Evolutionary conservation across 305 asterid genomes (phyloP), one percentile per base, ranked within the genome.

Genomic region (Striga hermonthica): DNA sequence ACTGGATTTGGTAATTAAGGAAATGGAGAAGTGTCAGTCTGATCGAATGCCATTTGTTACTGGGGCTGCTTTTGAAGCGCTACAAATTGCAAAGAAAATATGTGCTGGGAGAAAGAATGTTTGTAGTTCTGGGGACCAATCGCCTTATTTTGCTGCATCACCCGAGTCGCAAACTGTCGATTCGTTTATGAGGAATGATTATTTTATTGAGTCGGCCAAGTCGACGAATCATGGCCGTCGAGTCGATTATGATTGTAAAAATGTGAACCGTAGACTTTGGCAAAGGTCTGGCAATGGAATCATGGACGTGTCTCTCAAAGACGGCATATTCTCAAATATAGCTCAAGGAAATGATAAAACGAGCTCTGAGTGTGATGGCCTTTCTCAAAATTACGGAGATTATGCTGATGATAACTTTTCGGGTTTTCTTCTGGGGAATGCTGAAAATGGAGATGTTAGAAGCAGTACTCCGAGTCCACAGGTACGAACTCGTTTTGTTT

Each of bases 1-100:
- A 67, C 12, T 90, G 73, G 86, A 74, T 54, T 65, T 74, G 77
- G 80, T 93, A 61, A 84, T 86, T 37, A 78, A 79, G 78, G 99
- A 82, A 73, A 86, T 94, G 95, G 95, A 90, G 72, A 85, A 73
- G 66, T 90, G 97, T 55, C 96, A 88, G 71, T 77, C 76, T 57
- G 96, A 84, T 69, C 83, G 89, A 64, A 84, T 90, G 95, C 89
- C 90, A 34, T 90, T 81, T 80, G 95, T 94, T 57, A 72, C 86
- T 28, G 93, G 91, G 57, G 99, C 99, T 68, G 98, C 96, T 71
- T 88, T 81, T 77, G 98, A 91, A 81, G 86, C 91, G 13, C 60
- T 88, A 39, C 97, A 82, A 69, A 76, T 79, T 57, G 99, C 95
- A 59, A 83, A 78, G 76, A 86, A 73, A 69, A 81, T 90, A 53